A percentile compares a stretch with the other conserved stretches of the same genome.
Evolutionary conservation across 495 filamentous ascomycete genomes (phyloP).

Genomic region (Podospora australis): DNA sequence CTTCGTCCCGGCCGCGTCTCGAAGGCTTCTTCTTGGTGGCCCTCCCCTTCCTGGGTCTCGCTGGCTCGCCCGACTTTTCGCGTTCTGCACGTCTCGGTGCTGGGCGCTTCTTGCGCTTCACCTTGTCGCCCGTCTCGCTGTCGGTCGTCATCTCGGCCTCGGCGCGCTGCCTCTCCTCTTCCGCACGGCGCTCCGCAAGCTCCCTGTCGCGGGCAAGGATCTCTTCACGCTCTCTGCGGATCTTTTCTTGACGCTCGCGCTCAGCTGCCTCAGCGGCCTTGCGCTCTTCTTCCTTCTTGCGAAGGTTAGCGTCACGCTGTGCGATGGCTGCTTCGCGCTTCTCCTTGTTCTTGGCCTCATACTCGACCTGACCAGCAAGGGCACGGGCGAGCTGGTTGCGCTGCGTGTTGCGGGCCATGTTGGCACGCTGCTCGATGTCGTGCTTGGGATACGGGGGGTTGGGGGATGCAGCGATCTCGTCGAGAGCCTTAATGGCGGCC

Average conservation of each 20-base stretch:
- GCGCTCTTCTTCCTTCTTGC: slow-evolving; percentile 59
- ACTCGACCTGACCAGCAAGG: slow-evolving; percentile 76
- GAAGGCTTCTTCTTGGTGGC: slow-evolving; percentile 15
- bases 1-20: not conserved
- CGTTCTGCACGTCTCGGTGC: slow-evolving; percentile 3
- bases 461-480: slow-evolving; percentile 70
- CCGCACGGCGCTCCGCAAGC: slow-evolving; percentile 59
- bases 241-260: slow-evolving; percentile 63
- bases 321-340: slow-evolving; percentile 71
- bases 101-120: slow-evolving; percentile 70
- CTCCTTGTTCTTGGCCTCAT: slow-evolving; percentile 85
- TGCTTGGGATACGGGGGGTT: slow-evolving; percentile 85
- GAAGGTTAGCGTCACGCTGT: slow-evolving; percentile 68
- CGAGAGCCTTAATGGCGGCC: slow-evolving; percentile 73
- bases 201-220: slow-evolving; percentile 71
- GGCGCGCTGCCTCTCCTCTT: slow-evolving; percentile 62
- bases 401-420: slow-evolving; percentile 93
- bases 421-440: slow-evolving; percentile 88
- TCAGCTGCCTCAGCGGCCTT: slow-evolving; percentile 55
- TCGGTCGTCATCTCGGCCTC: slow-evolving; percentile 71
- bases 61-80: slow-evolving; percentile 13
- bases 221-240: slow-evolving; percentile 72
- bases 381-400: slow-evolving; percentile 82
- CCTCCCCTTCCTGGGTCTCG: slow-evolving; percentile 4
- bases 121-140: slow-evolving; percentile 66